These are phyloP conservation scores for Scedosporium dehoogii DNA, from an alignment of 2,329 filamentous ascomycete genomes.

Conservation along the genomic window DNA sequence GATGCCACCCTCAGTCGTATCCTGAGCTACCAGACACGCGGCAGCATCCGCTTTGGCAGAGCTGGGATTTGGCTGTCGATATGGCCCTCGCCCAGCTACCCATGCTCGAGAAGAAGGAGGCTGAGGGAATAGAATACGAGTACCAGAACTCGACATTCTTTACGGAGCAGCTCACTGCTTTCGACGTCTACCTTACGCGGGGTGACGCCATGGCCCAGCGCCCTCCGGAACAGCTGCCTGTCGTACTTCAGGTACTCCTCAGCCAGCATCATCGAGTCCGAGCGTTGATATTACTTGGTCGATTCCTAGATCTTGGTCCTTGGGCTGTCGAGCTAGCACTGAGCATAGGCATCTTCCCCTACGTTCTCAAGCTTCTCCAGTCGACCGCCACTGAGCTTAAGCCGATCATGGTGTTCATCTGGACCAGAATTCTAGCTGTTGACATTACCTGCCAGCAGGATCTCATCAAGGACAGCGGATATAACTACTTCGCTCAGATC, in stretches of 20 bases:
- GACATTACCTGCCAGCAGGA: conserved; percentile 91
- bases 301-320: conserved; percentile 88
- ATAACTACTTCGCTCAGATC: conserved; percentile 92
- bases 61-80: conserved; percentile 95
- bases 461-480: conserved; percentile 91
- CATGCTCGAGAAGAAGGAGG: conserved; percentile 70
- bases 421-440: conserved; percentile 90
- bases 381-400: conserved; percentile 92
- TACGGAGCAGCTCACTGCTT: conserved; percentile 91
- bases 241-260: conserved; percentile 88
- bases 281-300: conserved; percentile 81
- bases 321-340: conserved; percentile 98
- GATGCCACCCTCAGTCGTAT: conserved; percentile 88
- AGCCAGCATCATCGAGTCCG: conserved; percentile 91
- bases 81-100: conserved; percentile 87
- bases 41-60: conserved; percentile 90
- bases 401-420: conserved; percentile 99
- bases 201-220: conserved; percentile 74
- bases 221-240: conserved; percentile 87
- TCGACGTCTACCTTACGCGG: conserved; percentile 85
- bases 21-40: conserved; percentile 91
- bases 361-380: conserved; percentile 93
- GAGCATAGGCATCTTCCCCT: conserved; percentile 97
- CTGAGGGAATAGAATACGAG: conserved; percentile 66
- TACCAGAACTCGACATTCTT: conserved; percentile 96